A percentile compares a stretch with the other conserved stretches of the same genome.
These are phyloP conservation scores for Thielaviopsis punctulata DNA, from an alignment of 2,329 filamentous ascomycete genomes.

Conservation along the genomic window DNA sequence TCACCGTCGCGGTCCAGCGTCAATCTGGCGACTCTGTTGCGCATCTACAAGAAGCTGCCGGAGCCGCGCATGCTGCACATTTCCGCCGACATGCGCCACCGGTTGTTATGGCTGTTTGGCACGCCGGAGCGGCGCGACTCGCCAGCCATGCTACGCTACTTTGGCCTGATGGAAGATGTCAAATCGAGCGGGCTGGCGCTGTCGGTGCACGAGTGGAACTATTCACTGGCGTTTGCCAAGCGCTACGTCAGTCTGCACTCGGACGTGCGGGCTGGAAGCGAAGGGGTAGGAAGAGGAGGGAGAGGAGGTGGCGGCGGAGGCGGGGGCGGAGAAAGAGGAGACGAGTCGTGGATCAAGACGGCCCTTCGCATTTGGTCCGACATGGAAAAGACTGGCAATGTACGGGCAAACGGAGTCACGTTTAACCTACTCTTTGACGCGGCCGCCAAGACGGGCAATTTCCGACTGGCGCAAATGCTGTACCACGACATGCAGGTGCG, in stretches of 20 bases:
- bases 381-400: conserved; percentile 60
- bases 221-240: conserved; percentile 62
- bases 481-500: conserved; percentile 64
- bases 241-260: conserved; percentile 48
- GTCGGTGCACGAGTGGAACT: conserved; percentile 58
- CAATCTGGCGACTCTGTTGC: conserved; percentile 29
- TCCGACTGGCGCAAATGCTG: conserved; percentile 66
- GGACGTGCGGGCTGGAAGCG: too few species aligned
- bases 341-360: conserved; percentile 18
- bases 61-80: conserved; percentile 35
- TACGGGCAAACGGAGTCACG: conserved; percentile 57
- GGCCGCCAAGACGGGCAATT: conserved; percentile 73
- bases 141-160: conserved; percentile 60
- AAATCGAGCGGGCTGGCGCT: conserved; percentile 55
- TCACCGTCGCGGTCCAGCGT: conserved; percentile 25
- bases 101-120: conserved; percentile 51
- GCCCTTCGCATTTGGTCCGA: conserved; percentile 69
- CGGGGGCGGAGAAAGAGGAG: background rate
- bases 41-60: conserved; percentile 31
- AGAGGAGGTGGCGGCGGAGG: conserved; percentile 21
- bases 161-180: conserved; percentile 70
- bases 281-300: too few species aligned
- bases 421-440: conserved; percentile 89
- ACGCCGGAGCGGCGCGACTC: conserved; percentile 38
- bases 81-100: conserved; percentile 35